These are phyloP conservation scores for Diospyros lotus DNA, from an alignment of 148 eudicot genomes.

Conservation along the genomic window DNA sequence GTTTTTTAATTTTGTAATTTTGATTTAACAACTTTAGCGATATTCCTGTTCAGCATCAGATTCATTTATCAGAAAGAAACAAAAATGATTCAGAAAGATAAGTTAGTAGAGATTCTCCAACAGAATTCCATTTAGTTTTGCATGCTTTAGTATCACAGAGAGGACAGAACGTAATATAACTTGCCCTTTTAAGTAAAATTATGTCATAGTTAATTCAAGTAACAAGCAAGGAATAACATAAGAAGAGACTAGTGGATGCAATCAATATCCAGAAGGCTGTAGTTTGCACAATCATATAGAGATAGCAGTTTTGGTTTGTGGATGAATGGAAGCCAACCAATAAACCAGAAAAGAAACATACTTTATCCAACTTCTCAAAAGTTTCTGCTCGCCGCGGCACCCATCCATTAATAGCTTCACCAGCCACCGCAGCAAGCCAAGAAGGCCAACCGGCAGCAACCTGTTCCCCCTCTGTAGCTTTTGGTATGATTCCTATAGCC, in stretches of 20 bases:
- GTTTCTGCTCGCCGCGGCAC: slow-evolving; percentile 59
- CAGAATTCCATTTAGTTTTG: not conserved
- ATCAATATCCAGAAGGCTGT: not conserved
- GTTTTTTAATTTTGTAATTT: too few relatives aligned
- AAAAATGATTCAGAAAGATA: not conserved
- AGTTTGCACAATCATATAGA: not conserved
- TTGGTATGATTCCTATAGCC: slow-evolving; percentile 28
- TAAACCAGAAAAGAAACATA: slow-evolving; percentile 25
- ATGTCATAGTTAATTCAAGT: not conserved
- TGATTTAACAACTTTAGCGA: too few relatives aligned
- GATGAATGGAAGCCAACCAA: not conserved
- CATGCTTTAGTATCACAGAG: not conserved
- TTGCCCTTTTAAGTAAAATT: not conserved
- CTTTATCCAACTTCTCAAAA: slow-evolving; percentile 71
- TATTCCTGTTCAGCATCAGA: too few relatives aligned
- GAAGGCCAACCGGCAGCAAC: slow-evolving; percentile 97
- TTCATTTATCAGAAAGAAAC: too few relatives aligned
- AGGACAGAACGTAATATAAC: not conserved
- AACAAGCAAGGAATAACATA: not conserved
- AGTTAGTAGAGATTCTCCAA: not conserved
- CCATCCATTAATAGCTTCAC: slow-evolving; percentile 82
- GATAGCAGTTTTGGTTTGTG: not conserved
- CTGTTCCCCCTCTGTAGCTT: slow-evolving; percentile 60
- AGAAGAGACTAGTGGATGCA: not conserved
- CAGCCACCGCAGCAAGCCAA: slow-evolving; percentile 73